These are phyloP conservation scores for Exophiala aquamarina DNA, from an alignment of 2,329 filamentous ascomycete species.

Conservation along the genomic window DNA sequence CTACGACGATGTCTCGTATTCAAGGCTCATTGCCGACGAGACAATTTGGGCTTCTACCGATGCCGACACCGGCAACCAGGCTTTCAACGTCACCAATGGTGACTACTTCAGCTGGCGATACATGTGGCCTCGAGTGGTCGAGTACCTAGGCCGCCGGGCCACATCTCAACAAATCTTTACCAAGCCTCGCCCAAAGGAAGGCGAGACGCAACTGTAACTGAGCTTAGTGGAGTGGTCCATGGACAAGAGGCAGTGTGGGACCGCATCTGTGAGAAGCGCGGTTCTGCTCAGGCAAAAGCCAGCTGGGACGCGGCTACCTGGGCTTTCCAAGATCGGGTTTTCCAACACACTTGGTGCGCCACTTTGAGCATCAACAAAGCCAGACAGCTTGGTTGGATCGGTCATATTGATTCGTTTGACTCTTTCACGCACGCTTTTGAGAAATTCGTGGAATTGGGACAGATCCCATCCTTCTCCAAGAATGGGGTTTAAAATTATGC, in stretches of 20 bases:
- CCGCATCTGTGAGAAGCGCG: neutral
- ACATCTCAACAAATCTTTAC: neutral
- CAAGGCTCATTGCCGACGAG: neutral
- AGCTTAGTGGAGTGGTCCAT: too few species aligned
- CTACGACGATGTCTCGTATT: neutral
- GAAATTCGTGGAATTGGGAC: neutral
- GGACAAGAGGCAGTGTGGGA: too few species aligned
- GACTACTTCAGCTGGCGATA: constrained; percentile 5
- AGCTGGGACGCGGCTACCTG: neutral
- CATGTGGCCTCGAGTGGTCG: constrained; percentile 1
- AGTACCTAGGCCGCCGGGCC: neutral
- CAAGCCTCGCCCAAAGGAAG: neutral
- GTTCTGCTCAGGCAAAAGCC: neutral
- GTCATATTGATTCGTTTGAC: neutral
- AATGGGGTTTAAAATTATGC: too few species aligned
- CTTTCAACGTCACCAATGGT: constrained; percentile 6
- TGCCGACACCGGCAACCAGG: neutral
- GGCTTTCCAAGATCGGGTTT: neutral
- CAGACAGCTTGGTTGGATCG: neutral
- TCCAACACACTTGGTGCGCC: neutral
- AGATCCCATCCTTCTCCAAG: neutral
- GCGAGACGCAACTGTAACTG: neutral
- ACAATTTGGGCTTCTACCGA: neutral
- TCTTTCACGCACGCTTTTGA: neutral
- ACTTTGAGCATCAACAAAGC: neutral